phyloP scores from a whole-genome alignment of 2,329 filamentous ascomycete genomes.

The Fusarium mangiferae region DNA sequence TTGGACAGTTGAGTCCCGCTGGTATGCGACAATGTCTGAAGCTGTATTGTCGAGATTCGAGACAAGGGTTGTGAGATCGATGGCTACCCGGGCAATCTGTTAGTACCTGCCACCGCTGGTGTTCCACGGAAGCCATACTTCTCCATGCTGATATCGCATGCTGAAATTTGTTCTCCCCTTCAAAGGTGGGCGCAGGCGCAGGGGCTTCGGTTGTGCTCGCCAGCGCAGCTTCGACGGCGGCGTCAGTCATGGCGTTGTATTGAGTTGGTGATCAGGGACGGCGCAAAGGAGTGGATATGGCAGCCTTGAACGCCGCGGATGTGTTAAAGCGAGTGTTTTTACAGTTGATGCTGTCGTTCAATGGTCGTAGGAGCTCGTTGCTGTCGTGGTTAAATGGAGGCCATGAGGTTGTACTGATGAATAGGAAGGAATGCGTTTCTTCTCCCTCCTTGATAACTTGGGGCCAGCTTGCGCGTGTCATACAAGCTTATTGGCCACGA shows the following conservation, averaged over 20 bases:
- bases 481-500: conserved; percentile 34
- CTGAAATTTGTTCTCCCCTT: conserved; percentile 92
- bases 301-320: conserved; percentile 20
- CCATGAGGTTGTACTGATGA: conserved; percentile 21
- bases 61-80: conserved; percentile 86
- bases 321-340: conserved; percentile 5
- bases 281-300: conserved; percentile 30
- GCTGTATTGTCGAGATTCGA: conserved; percentile 90
- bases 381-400: conserved; percentile 19
- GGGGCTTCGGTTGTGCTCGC: conserved; percentile 40
- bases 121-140: conserved; percentile 64
- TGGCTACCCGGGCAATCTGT: conserved; percentile 64
- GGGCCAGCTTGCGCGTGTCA: conserved; percentile 36
- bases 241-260: conserved; percentile 47
- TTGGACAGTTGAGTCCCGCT: conserved; percentile 94
- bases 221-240: conserved; percentile 45
- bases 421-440: conserved; percentile 40
- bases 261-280: conserved; percentile 9
- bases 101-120: conserved; percentile 14
- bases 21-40: conserved; percentile 93
- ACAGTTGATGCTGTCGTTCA: background rate
- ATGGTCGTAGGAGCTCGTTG: conserved; percentile 9
- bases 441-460: conserved; percentile 31
- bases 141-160: conserved; percentile 96
- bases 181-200: conserved; percentile 47